Base-by-base conservation (phyloP, 345 rosid species). In the Populus euphratica region DNA sequence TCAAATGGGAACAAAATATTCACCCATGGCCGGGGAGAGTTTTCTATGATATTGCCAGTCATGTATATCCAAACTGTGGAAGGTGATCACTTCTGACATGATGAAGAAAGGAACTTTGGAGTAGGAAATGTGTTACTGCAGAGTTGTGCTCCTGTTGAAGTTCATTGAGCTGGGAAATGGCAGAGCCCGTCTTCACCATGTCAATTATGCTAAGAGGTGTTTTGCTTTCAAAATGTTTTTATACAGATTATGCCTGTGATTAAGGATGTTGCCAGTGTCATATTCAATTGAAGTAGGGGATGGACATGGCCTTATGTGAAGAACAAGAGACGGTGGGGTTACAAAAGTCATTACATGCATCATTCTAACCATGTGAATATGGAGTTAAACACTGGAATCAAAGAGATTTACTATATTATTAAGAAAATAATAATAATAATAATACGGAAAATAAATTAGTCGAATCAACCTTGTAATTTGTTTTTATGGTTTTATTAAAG, bases 141-240 rank as follows among this genome's bases (percentile, higher is more conserved):
- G 65, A 33, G 65, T 54, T 50, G 66, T 67, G 61, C 56, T 76
- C 27, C 78, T 18, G 70, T 18, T 31, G 56, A 44, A 44, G 33
- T 52, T 76, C 29, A 43, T 62, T 10, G 62, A n/a, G 25, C 62
- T n/a, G 50, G 41, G 16, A 52, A 62, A 52, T 6, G 56, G 5
- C 18, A 5, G 56, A 50, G 8, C 56, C 17, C 59, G 18, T 52
- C 20, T 8, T 52, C 59, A 52, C 3, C 7, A 18, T 52, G 59
- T 52, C 59, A 5, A 6, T 20, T 18, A 20, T 7, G 3, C 59
- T 52, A 9, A 52, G 59, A 52, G 21, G 9, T 20, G n/a, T n/a
- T 52, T 18, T 52, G n/a, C n/a, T 52, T 52, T 18, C 59, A 52
- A 52, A 20, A 52, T 20, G n/a, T 20, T 7, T 21, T 0, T 17